Evolutionary conservation across 2,329 filamentous ascomycete species (phyloP), one percentile per base, ranked within the genome.

Genomic region (Cladosporium sp.): DNA sequence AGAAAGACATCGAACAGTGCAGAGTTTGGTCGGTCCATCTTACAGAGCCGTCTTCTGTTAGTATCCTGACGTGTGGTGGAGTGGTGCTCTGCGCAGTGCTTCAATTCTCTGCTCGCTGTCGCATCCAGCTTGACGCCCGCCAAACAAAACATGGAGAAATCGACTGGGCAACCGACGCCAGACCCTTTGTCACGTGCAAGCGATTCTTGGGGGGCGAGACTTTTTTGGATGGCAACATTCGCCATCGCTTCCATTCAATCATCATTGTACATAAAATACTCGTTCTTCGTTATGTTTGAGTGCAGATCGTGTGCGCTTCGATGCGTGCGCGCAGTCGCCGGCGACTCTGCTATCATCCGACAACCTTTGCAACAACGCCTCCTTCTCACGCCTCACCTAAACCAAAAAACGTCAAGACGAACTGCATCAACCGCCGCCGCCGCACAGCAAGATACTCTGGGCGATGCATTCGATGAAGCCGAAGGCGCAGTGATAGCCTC

Each of bases 1-100:
- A 97, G 78, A 65, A 88, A 96, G 51, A 97, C 92, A 70, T 96
- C 85, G 67, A 97, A 97, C 32, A 96, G 80, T 43, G 80, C 56
- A 8, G 62, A 41, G n/a, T 38, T 54, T 3, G 49, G 40, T 19
- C 41, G 43, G 36, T 48, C 45, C 45, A 48, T 48, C 36, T 20
- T 35, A 4, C 7, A n/a, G 8, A 12, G 7, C 5, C 19, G 38
- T 20, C 20, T 3, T n/a, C 7, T 40, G 19, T 13, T 9, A n/a
- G n/a, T n/a, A n/a, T n/a, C n/a, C n/a, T n/a, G n/a, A n/a, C n/a
- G n/a, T n/a, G n/a, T n/a, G n/a, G 19, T 15, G 19, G 6, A 33
- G 11, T 25, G 13, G 5, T 29, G 22, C n/a, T 25, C n/a, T 8
- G 20, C 41, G 29, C 29, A 32, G 27, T 38, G 12, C 35, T 2